phyloP scores from a whole-genome alignment of 1,284 basidiomycete species.

The Puccinia novopanici region DNA sequence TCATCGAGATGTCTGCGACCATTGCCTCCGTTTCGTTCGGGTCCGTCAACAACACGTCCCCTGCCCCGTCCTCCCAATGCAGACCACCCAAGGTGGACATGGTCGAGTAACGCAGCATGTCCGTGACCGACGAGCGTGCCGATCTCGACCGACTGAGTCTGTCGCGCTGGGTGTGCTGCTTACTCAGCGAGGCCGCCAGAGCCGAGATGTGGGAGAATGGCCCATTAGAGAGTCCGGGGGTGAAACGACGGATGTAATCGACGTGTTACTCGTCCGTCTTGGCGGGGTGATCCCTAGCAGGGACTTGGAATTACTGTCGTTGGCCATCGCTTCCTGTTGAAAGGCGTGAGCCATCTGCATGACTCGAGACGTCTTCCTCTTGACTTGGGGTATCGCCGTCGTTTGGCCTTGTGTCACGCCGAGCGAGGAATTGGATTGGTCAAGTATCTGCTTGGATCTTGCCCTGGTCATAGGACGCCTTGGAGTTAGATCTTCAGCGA shows the following conservation, averaged over 20 bases:
- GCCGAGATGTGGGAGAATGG: conserved; percentile 37
- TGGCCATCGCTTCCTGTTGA: conserved; percentile 5
- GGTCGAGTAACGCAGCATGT: conserved; percentile 41
- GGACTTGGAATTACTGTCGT: neutral
- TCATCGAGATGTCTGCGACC: conserved; percentile 48
- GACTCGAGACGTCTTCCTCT: conserved; percentile 30
- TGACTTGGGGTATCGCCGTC: neutral
- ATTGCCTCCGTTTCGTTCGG: conserved; percentile 44
- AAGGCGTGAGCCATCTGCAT: conserved; percentile 33
- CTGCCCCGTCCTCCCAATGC: conserved; percentile 43
- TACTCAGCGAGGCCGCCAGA: conserved; percentile 39
- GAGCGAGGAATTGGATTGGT: neutral
- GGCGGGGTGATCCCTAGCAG: conserved; percentile 12
- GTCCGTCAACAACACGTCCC: conserved; percentile 41
- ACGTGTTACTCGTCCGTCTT: neutral
- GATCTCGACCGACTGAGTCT: neutral
- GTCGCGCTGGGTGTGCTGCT: conserved; percentile 35
- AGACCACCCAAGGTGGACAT: conserved; percentile 33
- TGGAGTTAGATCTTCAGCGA: conserved; percentile 23
- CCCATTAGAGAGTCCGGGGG: neutral
- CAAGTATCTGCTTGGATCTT: conserved; percentile 36
- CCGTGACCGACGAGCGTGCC: conserved; percentile 13
- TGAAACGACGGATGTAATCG: neutral
- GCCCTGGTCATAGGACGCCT: conserved; percentile 32
- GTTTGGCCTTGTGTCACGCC: neutral